phyloP scores from a whole-genome alignment of 768 basidiomycete genomes.

The Ramaria sp. region DNA sequence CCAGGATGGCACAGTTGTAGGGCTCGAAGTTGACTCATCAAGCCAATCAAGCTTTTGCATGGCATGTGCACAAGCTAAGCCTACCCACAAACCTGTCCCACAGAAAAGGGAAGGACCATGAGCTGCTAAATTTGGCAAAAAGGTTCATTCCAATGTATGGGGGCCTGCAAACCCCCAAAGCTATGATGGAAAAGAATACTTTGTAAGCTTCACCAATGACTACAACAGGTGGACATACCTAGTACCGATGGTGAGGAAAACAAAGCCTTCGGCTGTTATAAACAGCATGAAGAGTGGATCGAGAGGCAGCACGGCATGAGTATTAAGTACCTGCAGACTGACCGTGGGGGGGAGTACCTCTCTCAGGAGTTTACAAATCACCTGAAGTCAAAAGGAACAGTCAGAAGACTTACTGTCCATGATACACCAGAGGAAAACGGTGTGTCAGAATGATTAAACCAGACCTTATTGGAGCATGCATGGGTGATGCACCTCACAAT shows the following conservation, averaged over 20 bases:
- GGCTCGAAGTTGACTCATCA: not conserved
- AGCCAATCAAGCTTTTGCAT: not conserved
- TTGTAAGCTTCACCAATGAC: conserved; percentile 10
- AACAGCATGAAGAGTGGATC: conserved; percentile 8
- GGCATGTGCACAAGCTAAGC: not conserved
- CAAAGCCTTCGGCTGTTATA: conserved; percentile 10
- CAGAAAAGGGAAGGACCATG: conserved; percentile 7
- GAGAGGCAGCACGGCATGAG: not conserved
- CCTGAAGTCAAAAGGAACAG: conserved; percentile 15
- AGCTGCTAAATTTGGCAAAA: conserved; percentile 16
- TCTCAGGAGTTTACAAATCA: conserved; percentile 16
- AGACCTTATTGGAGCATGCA: conserved; percentile 14
- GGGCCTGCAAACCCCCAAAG: not conserved
- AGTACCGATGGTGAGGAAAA: conserved; percentile 3
- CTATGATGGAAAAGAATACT: not conserved
- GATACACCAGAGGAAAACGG: conserved; percentile 21
- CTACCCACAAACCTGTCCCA: not conserved
- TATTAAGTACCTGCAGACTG: not conserved
- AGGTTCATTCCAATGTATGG: conserved; percentile 8
- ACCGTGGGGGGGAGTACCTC: conserved; percentile 26
- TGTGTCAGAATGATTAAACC: conserved; percentile 19
- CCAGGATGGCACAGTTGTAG: not conserved
- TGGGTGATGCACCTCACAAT: conserved; percentile 14
- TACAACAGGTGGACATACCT: not conserved
- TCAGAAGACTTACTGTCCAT: no score